Conservation (phyloP, 495 filamentous ascomycete species). For the Penicillium egyptiacum region DNA sequence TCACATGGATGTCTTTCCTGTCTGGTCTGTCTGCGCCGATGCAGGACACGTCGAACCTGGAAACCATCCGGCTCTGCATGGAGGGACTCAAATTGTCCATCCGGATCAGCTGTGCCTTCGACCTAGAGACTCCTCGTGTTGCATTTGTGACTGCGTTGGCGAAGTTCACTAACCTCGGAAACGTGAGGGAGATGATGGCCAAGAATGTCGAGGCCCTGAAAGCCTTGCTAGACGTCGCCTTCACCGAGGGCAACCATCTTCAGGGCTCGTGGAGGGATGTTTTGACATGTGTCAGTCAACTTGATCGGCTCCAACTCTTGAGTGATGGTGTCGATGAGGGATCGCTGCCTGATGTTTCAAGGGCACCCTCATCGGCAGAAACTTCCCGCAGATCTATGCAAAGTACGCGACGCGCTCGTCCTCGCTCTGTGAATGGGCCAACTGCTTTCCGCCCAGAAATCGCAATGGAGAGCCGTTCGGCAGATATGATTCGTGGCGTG, state of each 20-base stretch:
- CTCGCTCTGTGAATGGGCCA: constrained; percentile 61
- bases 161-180: constrained; percentile 92
- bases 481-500: constrained; percentile 87
- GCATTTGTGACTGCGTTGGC: constrained; percentile 93
- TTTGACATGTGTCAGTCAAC: constrained; percentile 90
- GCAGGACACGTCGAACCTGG: constrained; percentile 87
- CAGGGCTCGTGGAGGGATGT: constrained; percentile 93
- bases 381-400: constrained; percentile 67
- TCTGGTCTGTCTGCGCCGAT: constrained; percentile 87
- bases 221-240: constrained; percentile 83
- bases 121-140: constrained; percentile 82
- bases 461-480: constrained; percentile 85
- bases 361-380: constrained; percentile 57
- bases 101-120: constrained; percentile 88
- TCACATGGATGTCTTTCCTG: constrained; percentile 98
- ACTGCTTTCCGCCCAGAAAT: constrained; percentile 79
- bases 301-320: constrained; percentile 94
- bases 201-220: constrained; percentile 97
- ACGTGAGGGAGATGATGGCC: constrained; percentile 89
- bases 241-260: constrained; percentile 86
- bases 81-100: constrained; percentile 94
- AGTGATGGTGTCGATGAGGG: constrained; percentile 91
- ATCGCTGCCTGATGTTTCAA: constrained; percentile 87
- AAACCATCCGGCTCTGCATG: constrained; percentile 86
- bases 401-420: constrained; percentile 60